phyloP scores from a whole-genome alignment of 495 filamentous ascomycete genomes.

The Lentithecium fluviatile region DNA sequence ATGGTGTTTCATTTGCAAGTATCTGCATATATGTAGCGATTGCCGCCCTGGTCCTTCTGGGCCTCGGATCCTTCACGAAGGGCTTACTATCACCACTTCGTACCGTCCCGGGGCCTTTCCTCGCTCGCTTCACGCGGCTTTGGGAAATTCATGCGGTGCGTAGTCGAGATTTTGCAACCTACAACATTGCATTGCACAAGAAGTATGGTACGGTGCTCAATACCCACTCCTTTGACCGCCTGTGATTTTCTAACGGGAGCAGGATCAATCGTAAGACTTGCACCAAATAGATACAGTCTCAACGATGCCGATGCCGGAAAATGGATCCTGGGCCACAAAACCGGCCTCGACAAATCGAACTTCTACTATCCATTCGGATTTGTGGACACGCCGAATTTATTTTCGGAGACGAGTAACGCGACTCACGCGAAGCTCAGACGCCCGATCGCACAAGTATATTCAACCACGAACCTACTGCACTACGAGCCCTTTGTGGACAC shows the following conservation, averaged over 20 bases:
- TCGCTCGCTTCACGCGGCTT: conserved; percentile 47
- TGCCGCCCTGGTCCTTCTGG: too few species aligned
- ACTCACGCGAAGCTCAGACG: conserved; percentile 9
- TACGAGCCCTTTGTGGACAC: not conserved
- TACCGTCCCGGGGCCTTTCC: conserved; percentile 53
- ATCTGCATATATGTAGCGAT: too few species aligned
- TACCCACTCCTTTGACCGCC: not conserved
- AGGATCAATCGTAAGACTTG: not conserved
- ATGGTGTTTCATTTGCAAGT: too few species aligned
- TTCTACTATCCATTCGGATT: not conserved
- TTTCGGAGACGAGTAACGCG: not conserved
- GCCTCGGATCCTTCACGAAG: too few species aligned
- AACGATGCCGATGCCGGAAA: not conserved
- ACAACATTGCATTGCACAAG: not conserved
- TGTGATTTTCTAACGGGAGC: not conserved
- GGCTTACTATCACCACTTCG: too few species aligned
- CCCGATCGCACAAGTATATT: conserved; percentile 5
- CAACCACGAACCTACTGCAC: conserved; percentile 5
- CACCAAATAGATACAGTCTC: not conserved
- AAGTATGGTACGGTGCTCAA: not conserved
- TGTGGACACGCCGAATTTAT: not conserved
- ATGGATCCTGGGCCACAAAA: not conserved
- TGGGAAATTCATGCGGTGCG: conserved; percentile 48
- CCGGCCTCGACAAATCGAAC: not conserved
- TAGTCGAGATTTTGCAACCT: not conserved